Conservation (phyloP, 2,329 filamentous ascomycete genomes). For the Cucurbitaria berberidis region DNA sequence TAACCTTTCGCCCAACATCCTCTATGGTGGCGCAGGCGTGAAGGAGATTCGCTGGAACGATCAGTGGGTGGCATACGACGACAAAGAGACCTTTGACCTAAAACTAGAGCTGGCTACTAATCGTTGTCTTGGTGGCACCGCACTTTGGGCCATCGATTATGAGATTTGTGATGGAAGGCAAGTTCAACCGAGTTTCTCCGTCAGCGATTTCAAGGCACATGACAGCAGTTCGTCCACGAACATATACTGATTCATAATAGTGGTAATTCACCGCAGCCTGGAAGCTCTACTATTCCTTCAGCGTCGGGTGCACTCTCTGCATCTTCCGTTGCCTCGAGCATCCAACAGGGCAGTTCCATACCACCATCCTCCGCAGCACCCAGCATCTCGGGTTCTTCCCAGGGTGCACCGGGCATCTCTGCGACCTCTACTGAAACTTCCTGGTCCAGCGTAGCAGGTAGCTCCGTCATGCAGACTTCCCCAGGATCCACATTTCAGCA, state of each 20-base stretch:
- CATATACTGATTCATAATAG: background rate
- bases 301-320: background rate
- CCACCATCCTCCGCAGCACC: background rate
- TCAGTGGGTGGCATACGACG: constrained; percentile 53
- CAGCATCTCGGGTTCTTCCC: background rate
- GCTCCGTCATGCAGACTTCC: too few relatives aligned
- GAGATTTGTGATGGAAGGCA: constrained; percentile 14
- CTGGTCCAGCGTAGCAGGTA: background rate
- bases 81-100: constrained; percentile 36
- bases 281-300: constrained; percentile 1
- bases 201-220: too few relatives aligned
- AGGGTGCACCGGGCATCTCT: background rate
- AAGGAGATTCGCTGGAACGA: constrained; percentile 45
- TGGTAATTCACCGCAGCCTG: constrained; percentile 1
- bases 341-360: background rate
- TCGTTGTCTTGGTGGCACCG: constrained; percentile 32
- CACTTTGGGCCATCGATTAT: constrained; percentile 31
- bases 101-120: constrained; percentile 27
- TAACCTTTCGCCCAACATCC: constrained; percentile 24
- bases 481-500: too few relatives aligned
- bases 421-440: background rate
- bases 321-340: background rate
- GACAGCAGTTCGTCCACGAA: too few relatives aligned
- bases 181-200: background rate
- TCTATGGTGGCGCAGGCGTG: constrained; percentile 38